A percentile compares a stretch with the other conserved stretches of the same genome.
These are phyloP conservation scores for Candida labiduridarum DNA, from an alignment of 1,139 yeast genomes.

Conservation along the genomic window DNA sequence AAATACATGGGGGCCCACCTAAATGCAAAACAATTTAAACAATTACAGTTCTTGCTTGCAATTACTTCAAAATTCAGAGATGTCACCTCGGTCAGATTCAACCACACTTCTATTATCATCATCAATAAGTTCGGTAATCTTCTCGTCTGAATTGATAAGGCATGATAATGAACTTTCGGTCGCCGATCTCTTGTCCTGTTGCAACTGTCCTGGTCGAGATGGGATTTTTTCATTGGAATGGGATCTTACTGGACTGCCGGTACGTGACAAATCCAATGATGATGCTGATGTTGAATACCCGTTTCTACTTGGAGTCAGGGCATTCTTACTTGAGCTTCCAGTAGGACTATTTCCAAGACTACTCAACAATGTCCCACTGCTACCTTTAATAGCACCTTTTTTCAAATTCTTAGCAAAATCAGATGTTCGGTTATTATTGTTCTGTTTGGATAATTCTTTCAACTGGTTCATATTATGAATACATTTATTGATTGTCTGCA, in stretches of 20 bases:
- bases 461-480: slow-evolving; percentile 68
- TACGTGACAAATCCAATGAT: slow-evolving; percentile 6
- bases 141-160: slow-evolving; percentile 4
- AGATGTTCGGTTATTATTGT: slow-evolving; percentile 47
- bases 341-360: slow-evolving; percentile 11
- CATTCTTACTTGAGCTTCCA: slow-evolving; percentile 12
- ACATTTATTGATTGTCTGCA: slow-evolving; percentile 84
- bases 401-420: slow-evolving; percentile 52
- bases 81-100: neutral
- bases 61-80: too few species aligned
- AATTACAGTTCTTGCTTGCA: too few species aligned
- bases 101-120: slow-evolving; percentile 2
- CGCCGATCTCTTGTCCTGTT: slow-evolving; percentile 31
- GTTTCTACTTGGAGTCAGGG: slow-evolving; percentile 12
- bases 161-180: slow-evolving; percentile 31
- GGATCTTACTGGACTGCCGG: slow-evolving; percentile 27
- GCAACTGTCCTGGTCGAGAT: slow-evolving; percentile 33
- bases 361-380: slow-evolving; percentile 5
- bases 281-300: slow-evolving; percentile 14
- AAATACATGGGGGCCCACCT: too few species aligned
- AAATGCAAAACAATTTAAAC: too few species aligned
- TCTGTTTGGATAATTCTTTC: slow-evolving; percentile 55
- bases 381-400: slow-evolving; percentile 33
- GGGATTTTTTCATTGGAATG: slow-evolving; percentile 29
- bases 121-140: slow-evolving; percentile 11